Evolutionary conservation across 768 basidiomycete genomes (phyloP).

Genomic region (Chalciporus sphaerocephalus): DNA sequence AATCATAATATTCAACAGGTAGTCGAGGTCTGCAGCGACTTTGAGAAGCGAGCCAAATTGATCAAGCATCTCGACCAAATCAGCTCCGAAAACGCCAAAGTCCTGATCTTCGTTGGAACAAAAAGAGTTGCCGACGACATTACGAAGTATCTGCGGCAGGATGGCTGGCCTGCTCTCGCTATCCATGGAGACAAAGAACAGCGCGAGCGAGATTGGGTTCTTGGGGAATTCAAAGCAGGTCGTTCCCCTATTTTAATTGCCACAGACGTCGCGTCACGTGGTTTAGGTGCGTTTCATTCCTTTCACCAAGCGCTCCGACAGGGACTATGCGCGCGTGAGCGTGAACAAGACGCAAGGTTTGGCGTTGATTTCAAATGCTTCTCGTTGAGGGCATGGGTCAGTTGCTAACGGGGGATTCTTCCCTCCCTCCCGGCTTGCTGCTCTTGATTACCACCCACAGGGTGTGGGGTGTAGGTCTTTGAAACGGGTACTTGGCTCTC

Average conservation of each 20-base stretch:
- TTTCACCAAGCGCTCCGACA: constrained; percentile 32
- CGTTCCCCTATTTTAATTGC: constrained; percentile 97
- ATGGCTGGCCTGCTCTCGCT: constrained; percentile 99
- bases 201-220: constrained; percentile 99
- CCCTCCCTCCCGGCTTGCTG: constrained; percentile 16
- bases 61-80: constrained; percentile 97
- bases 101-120: constrained; percentile 96
- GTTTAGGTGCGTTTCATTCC: constrained; percentile 85
- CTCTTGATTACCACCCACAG: constrained; percentile 26
- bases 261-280: constrained; percentile 98
- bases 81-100: constrained; percentile 95
- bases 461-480: constrained; percentile 22
- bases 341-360: constrained; percentile 28
- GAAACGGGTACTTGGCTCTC: constrained; percentile 17
- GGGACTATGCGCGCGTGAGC: constrained; percentile 32
- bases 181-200: constrained; percentile 99
- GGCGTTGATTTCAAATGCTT: constrained; percentile 22
- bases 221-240: constrained; percentile 97
- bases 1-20: constrained; percentile 97
- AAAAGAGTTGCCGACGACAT: constrained; percentile 98
- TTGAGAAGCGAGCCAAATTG: constrained; percentile 93
- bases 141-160: constrained; percentile 94
- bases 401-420: constrained; percentile 17
- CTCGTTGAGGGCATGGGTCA: constrained; percentile 19
- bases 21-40: constrained; percentile 94